Evolutionary conservation across 1,284 basidiomycete species (phyloP).

Genomic region (Sporisorium sorghi): DNA sequence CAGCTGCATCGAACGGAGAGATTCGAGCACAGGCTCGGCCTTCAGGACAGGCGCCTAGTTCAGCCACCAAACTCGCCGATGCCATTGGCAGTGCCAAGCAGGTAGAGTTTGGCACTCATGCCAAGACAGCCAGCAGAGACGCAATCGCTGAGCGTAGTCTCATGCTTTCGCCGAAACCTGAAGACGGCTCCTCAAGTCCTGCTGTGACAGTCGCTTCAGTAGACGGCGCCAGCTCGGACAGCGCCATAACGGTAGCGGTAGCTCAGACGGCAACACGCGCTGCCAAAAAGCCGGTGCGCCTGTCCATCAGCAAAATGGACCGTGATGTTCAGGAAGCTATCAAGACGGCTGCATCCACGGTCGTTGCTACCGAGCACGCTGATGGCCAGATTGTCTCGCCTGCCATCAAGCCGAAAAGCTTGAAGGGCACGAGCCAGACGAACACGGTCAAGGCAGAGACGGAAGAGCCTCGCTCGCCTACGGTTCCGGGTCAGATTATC

Average conservation of each 20-base stretch:
- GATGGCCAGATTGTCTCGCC: slow-evolving; percentile 12
- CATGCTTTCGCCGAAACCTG: neutral
- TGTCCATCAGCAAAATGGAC: slow-evolving; percentile 21
- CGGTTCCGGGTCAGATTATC: slow-evolving; percentile 2
- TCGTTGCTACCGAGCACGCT: slow-evolving; percentile 8
- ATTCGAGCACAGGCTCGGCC: neutral
- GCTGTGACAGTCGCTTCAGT: neutral
- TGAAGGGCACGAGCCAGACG: neutral
- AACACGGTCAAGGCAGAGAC: neutral
- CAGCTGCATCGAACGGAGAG: neutral
- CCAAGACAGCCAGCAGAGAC: neutral
- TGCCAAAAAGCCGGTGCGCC: slow-evolving; percentile 6
- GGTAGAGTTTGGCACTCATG: neutral
- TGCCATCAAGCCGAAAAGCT: neutral
- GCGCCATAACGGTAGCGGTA: neutral
- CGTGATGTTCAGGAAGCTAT: neutral
- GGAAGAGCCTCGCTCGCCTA: neutral
- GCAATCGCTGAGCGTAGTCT: neutral
- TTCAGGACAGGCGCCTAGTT: neutral
- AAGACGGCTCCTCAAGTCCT: neutral
- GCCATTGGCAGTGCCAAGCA: neutral
- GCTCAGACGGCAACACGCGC: slow-evolving; percentile 10
- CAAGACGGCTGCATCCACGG: slow-evolving; percentile 8
- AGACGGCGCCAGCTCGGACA: slow-evolving; percentile 11
- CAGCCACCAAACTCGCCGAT: too few species aligned